Evolutionary conservation across 805 yeast species (phyloP).

Genomic region (Danielia oregonensis): DNA sequence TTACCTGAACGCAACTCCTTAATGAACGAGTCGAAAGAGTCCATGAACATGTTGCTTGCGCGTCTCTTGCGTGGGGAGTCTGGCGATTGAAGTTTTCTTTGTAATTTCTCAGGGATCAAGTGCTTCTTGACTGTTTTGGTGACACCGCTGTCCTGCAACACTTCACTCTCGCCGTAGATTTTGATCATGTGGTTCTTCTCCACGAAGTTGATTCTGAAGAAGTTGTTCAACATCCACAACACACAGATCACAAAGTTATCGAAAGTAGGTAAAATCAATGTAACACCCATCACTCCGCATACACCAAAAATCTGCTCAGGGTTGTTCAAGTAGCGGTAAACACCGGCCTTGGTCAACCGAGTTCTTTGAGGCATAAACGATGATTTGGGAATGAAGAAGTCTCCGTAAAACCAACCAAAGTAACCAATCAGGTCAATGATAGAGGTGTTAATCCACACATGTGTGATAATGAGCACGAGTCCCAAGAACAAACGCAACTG

Average conservation of each 20-base stretch:
- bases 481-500: conserved; percentile 60
- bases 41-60: conserved; percentile 36
- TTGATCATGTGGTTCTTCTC: conserved; percentile 77
- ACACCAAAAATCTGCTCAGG: conserved; percentile 79
- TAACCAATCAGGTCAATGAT: conserved; percentile 71
- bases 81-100: conserved; percentile 22
- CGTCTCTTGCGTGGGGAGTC: conserved; percentile 10
- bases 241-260: conserved; percentile 48
- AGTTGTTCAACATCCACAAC: conserved; percentile 61
- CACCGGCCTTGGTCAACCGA: conserved; percentile 69
- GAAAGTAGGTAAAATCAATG: conserved; percentile 54
- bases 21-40: conserved; percentile 45
- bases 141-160: conserved; percentile 50
- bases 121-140: conserved; percentile 42
- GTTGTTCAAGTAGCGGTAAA: conserved; percentile 75
- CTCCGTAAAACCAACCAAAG: conserved; percentile 90
- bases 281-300: conserved; percentile 76
- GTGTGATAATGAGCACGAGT: conserved; percentile 49
- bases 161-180: conserved; percentile 64
- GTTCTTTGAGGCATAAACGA: conserved; percentile 32
- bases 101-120: conserved; percentile 37
- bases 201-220: conserved; percentile 65
- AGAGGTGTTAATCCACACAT: conserved; percentile 65
- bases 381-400: conserved; percentile 63
- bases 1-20: conserved; percentile 34